Base-by-base conservation (phyloP, 805 yeast species). In the Cyberlindnera amylophila region DNA sequence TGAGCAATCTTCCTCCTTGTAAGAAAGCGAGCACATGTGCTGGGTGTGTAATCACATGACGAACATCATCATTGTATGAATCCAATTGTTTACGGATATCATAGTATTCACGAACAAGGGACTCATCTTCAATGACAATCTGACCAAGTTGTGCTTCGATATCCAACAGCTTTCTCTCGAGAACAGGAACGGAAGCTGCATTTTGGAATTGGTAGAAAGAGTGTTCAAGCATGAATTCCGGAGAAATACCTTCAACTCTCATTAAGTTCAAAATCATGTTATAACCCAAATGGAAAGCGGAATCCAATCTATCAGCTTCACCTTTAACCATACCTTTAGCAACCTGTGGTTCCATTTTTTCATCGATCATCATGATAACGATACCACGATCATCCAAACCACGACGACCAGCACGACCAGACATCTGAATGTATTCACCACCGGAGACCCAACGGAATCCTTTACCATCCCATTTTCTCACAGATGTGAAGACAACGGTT, bases 241-340 rank as follows among this genome's bases (percentile, higher is more conserved):
- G 98, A 1, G 98, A 89, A 42, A 93, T 87, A 46, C 99, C 99
- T 66, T 93, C 99, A 13, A 93, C 99, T 60, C 99, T 80, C 84
- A 93, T 79, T 63, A 93, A 72, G 63, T 93, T 93, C 64, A 93
- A 75, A 57, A 90, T 87, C 99, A 93, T 93, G 62, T 93, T 93
- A 65, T 93, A 93, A 18, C 98, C 97, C 48, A 93, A 70, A 62
- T 93, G 99, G 75, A 93, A 93, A 0, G 99, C 98, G 16, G 98
- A 91, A 59, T 93, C 98, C 45, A 93, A 74, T 53, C 99, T 74
- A 66, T 93, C 99, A 26, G 99, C 97, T 59, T 89, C 96, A 60
- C 99, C 99, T 64, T 91, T 91, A 17, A 93, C 99, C 99, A 93
- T 93, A 2, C 98, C 97, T 62, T 93, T 93, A 16, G 99, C 99